phyloP scores from a whole-genome alignment of 169 alveolate species.

The Theileria equi region DNA sequence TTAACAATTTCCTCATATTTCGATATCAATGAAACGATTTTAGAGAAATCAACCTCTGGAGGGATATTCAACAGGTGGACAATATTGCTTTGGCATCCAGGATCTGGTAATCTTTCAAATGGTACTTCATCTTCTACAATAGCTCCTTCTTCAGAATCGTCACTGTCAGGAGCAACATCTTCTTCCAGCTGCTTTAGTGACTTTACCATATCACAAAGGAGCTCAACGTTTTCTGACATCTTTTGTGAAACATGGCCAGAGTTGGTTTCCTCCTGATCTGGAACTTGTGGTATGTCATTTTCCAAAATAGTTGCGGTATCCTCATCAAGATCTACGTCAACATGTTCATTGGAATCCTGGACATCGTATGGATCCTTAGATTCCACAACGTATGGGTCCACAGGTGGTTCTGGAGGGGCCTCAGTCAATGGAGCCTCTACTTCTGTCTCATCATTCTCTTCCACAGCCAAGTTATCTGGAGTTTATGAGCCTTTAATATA shows the following conservation, averaged over 20 bases:
- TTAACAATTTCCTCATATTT: constrained; percentile 1
- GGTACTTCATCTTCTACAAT: constrained; percentile 64
- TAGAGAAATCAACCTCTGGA: constrained; percentile 48
- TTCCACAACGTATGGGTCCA: background rate
- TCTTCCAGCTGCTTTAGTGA: constrained; percentile 3
- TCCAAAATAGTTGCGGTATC: background rate
- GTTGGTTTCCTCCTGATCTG: no score
- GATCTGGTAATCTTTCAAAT: constrained; percentile 38
- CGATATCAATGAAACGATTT: background rate
- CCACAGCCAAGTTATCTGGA: no score
- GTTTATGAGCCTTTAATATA: no score
- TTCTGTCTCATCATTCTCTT: no score
- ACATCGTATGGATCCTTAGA: no score
- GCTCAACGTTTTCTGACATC: background rate
- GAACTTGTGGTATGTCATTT: background rate
- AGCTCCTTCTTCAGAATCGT: constrained; percentile 61
- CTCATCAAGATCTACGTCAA: constrained; percentile 8
- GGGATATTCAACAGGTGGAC: constrained; percentile 55
- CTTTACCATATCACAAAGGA: constrained; percentile 18
- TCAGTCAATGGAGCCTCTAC: no score
- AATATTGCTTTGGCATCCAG: background rate
- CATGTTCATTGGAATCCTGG: no score
- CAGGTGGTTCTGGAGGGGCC: background rate
- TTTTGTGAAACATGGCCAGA: constrained; percentile 3
- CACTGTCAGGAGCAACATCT: background rate